Percentiles rank a stretch among this genome's conserved stretches.
Evolutionary conservation across 805 yeast species (phyloP).

Genomic region (Lachancea dasiensis): DNA sequence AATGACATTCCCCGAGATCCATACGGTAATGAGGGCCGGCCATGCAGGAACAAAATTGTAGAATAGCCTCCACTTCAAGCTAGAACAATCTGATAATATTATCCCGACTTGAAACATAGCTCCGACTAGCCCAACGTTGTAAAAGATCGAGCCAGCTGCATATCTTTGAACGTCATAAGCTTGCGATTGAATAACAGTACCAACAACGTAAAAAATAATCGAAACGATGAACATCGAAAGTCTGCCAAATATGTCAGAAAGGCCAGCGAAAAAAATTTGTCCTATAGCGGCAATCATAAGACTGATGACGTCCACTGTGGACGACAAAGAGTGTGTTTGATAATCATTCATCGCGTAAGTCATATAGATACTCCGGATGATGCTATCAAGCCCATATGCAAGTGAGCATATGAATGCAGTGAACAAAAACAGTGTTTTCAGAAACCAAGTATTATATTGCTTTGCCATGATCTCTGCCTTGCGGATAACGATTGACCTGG

Average conservation of each 20-base stretch:
- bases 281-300: conserved; percentile 53
- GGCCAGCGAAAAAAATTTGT: conserved; percentile 49
- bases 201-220: conserved; percentile 45
- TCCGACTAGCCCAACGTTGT: conserved; percentile 55
- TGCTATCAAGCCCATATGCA: conserved; percentile 50
- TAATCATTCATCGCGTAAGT: conserved; percentile 47
- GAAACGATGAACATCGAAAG: conserved; percentile 39
- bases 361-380: conserved; percentile 43
- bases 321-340: conserved; percentile 41
- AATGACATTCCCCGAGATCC: conserved; percentile 62
- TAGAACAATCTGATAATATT: conserved; percentile 59
- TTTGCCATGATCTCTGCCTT: no score
- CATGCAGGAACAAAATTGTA: conserved; percentile 60
- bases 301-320: conserved; percentile 48
- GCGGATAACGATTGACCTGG: no score
- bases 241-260: conserved; percentile 54
- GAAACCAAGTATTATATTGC: no score
- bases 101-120: conserved; percentile 50
- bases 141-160: conserved; percentile 51
- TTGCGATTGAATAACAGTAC: conserved; percentile 51
- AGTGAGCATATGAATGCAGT: conserved; percentile 47
- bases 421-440: no score
- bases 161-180: conserved; percentile 46
- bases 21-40: conserved; percentile 70
- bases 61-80: conserved; percentile 64